phyloP scores from a whole-genome alignment of 169 alveolate genomes.

The Plasmodium falciparum region DNA sequence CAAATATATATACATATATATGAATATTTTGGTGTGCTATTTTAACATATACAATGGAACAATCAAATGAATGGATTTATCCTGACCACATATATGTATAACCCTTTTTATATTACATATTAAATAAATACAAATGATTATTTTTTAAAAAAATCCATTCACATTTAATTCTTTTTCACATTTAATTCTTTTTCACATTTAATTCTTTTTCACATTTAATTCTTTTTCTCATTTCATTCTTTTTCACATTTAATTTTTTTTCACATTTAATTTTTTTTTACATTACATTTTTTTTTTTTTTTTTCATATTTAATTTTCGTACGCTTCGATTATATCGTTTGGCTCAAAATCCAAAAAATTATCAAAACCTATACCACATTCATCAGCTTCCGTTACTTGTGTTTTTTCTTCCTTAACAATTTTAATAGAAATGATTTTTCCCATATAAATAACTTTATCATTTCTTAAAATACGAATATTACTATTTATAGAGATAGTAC shows the following conservation, averaged over 20 bases:
- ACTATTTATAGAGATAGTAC: conserved; percentile 46
- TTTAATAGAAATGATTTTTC: conserved; percentile 50
- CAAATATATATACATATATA: too few relatives aligned
- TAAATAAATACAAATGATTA: too few relatives aligned
- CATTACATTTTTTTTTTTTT: too few relatives aligned
- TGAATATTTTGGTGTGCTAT: too few relatives aligned
- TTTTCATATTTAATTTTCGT: conserved; percentile 19
- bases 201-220: background rate
- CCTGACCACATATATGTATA: too few relatives aligned
- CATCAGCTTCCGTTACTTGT: conserved; percentile 41
- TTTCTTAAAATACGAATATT: conserved; percentile 44
- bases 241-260: too few relatives aligned
- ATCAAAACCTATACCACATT: conserved; percentile 65
- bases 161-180: too few relatives aligned
- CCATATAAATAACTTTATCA: conserved; percentile 26
- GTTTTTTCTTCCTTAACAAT: conserved; percentile 53
- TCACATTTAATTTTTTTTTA: background rate
- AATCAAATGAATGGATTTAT: too few relatives aligned
- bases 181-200: background rate
- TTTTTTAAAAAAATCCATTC: too few relatives aligned
- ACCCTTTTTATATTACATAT: too few relatives aligned
- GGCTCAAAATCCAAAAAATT: conserved; percentile 37
- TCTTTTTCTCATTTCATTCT: conserved; percentile 2
- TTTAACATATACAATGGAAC: too few relatives aligned
- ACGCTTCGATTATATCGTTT: conserved; percentile 52